These are phyloP conservation scores for Paecilomyces formosus DNA, from an alignment of 2,329 filamentous ascomycete species.

Conservation along the genomic window DNA sequence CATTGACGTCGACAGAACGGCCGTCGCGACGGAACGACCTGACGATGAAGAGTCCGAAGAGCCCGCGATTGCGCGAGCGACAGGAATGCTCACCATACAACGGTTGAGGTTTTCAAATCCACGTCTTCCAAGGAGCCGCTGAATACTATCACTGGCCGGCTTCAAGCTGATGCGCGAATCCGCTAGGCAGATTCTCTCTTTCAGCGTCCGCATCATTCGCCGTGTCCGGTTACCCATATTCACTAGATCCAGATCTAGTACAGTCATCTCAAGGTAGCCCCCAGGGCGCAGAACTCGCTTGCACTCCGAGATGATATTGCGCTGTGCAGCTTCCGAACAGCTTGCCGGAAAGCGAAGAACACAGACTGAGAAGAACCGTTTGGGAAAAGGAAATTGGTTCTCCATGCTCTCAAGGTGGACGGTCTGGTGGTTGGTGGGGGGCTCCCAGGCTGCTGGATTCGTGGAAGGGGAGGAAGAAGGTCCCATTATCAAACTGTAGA, in stretches of 20 bases:
- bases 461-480: constrained; percentile 22
- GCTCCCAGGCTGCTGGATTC: constrained; percentile 35
- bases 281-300: constrained; percentile 42
- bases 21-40: constrained; percentile 22
- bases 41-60: constrained; percentile 37
- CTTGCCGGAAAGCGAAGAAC: constrained; percentile 41
- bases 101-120: constrained; percentile 43
- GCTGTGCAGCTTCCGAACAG: constrained; percentile 35
- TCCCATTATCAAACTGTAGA: constrained; percentile 37
- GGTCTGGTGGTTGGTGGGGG: constrained; percentile 35
- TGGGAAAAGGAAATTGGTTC: constrained; percentile 39
- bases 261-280: constrained; percentile 42
- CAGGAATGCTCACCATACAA: constrained; percentile 43
- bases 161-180: constrained; percentile 39
- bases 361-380: constrained; percentile 38
- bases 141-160: constrained; percentile 41
- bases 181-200: constrained; percentile 37
- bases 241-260: constrained; percentile 44
- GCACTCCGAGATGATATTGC: constrained; percentile 41
- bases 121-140: constrained; percentile 36
- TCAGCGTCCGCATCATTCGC: constrained; percentile 37
- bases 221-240: constrained; percentile 43
- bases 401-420: constrained; percentile 34
- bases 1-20: constrained; percentile 17
- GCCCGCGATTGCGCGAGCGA: constrained; percentile 36